These are phyloP conservation scores for Spathaspora arborariae DNA, from an alignment of 805 yeast genomes.

Conservation along the genomic window DNA sequence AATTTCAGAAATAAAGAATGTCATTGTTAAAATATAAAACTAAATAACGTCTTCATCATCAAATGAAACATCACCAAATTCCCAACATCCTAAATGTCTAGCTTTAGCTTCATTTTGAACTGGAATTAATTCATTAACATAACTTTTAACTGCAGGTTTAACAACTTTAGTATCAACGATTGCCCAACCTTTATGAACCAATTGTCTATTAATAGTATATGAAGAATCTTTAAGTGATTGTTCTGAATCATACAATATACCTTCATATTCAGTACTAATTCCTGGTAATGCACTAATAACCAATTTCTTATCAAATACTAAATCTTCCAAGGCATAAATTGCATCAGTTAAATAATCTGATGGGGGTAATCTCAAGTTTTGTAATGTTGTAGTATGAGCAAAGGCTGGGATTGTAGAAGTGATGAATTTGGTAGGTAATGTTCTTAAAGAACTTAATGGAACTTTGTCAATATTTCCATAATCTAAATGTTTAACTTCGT, in stretches of 20 bases:
- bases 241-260: constrained; percentile 54
- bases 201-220: constrained; percentile 56
- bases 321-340: constrained; percentile 50
- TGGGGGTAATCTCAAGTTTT: constrained; percentile 57
- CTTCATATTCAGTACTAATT: constrained; percentile 44
- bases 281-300: constrained; percentile 50
- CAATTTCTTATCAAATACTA: constrained; percentile 47
- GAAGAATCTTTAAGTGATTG: constrained; percentile 49
- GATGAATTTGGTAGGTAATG: constrained; percentile 50
- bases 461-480: constrained; percentile 54
- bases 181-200: constrained; percentile 59
- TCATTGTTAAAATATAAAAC: not conserved
- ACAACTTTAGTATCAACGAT: constrained; percentile 40
- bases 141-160: constrained; percentile 31
- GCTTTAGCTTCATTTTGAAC: constrained; percentile 49
- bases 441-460: constrained; percentile 41
- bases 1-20: too few relatives aligned
- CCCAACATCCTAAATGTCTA: constrained; percentile 65
- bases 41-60: constrained; percentile 39
- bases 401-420: constrained; percentile 42
- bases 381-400: constrained; percentile 52
- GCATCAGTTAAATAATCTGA: constrained; percentile 55
- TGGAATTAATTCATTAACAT: constrained; percentile 29
- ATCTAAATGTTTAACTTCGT: constrained; percentile 57
- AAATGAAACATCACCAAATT: constrained; percentile 66